These are phyloP conservation scores for Zasmidium angulare DNA, from an alignment of 2,329 filamentous ascomycete genomes.

Conservation along the genomic window DNA sequence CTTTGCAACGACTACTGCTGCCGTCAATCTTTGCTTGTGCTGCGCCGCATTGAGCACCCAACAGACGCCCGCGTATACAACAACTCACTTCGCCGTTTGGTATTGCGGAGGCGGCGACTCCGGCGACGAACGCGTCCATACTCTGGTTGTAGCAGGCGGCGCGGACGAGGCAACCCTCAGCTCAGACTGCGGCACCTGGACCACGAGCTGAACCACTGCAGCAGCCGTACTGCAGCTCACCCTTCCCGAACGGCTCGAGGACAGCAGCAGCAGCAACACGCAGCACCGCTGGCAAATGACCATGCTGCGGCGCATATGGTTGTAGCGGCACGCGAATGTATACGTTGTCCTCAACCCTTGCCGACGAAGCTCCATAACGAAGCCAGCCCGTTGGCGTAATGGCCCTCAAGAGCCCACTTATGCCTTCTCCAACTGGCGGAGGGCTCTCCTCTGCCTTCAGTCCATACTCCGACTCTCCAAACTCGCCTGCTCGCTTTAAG, in stretches of 20 bases:
- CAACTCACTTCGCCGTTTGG: background rate
- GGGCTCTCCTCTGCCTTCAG: conserved; percentile 48
- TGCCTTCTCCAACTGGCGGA: conserved; percentile 42
- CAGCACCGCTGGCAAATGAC: background rate
- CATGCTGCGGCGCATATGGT: conserved; percentile 1
- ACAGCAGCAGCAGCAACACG: conserved; percentile 1
- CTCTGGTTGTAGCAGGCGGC: background rate
- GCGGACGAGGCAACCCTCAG: background rate
- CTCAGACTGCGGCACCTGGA: background rate
- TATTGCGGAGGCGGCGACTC: background rate
- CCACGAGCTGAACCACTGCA: conserved; percentile 9
- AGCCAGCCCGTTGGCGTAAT: conserved; percentile 14
- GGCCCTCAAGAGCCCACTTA: conserved; percentile 41
- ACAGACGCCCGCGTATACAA: background rate
- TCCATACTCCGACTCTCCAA: conserved; percentile 53
- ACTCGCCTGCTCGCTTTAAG: conserved; percentile 47
- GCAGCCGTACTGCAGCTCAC: background rate
- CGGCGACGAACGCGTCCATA: background rate
- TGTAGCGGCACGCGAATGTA: background rate
- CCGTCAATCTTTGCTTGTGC: background rate
- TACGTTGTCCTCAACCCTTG: background rate
- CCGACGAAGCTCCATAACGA: background rate
- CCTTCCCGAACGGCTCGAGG: background rate
- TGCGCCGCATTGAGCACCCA: background rate
- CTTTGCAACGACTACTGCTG: background rate